Percentiles rank a stretch among this genome's conserved stretches.
These are phyloP conservation scores for Cryphonectria parasitica DNA, from an alignment of 2,329 filamentous ascomycete genomes.

Conservation along the genomic window DNA sequence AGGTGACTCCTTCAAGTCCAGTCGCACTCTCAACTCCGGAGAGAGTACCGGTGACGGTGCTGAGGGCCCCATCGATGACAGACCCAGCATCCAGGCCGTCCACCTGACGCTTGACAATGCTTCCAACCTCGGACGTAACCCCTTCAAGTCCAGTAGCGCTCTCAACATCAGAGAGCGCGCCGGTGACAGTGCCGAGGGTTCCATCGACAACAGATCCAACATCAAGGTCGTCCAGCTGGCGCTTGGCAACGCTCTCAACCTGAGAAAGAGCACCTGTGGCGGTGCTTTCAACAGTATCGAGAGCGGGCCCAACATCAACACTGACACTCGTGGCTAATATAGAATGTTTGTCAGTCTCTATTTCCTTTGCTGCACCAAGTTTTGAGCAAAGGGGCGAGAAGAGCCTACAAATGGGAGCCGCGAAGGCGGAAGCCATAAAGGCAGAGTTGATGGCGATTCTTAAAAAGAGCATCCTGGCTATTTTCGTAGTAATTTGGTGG, in stretches of 20 bases:
- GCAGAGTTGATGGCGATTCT: constrained; percentile 2
- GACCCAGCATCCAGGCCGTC: background rate
- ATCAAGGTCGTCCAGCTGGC: background rate
- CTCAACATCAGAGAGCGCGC: background rate
- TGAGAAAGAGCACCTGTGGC: background rate
- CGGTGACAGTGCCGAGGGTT: background rate
- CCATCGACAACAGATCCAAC: background rate
- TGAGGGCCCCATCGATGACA: background rate
- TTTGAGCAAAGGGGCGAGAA: background rate
- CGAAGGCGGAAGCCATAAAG: constrained; percentile 4
- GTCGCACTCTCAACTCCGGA: background rate
- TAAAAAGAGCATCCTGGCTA: background rate
- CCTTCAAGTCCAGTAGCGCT: background rate
- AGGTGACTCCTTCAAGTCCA: background rate
- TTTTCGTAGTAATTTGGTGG: background rate
- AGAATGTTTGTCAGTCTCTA: background rate
- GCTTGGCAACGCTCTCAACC: background rate
- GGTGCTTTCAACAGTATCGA: background rate
- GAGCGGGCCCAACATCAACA: background rate
- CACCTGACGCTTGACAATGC: background rate
- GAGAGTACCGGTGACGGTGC: background rate
- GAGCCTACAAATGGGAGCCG: background rate
- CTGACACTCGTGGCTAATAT: background rate
- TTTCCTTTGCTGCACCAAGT: background rate
- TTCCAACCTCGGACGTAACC: background rate